Evolutionary conservation across 305 asterid species (phyloP).

Genomic region (Vinca major): DNA sequence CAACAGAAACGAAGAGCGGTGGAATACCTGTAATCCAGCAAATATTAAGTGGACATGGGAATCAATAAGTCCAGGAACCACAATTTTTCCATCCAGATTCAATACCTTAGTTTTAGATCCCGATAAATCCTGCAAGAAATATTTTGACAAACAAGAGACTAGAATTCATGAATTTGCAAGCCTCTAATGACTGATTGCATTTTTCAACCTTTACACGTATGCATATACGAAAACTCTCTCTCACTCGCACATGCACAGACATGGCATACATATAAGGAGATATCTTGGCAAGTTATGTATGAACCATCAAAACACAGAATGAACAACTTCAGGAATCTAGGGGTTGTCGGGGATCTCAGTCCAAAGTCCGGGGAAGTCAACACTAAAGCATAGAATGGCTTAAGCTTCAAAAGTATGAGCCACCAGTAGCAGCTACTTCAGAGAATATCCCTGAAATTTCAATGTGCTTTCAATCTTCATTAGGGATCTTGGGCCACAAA

Average conservation of each 20-base stretch:
- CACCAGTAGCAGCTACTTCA: background rate
- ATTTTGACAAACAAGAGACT: constrained; percentile 5
- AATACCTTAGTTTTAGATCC: constrained; percentile 39
- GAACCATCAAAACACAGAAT: too few species aligned
- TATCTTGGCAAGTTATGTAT: too few species aligned
- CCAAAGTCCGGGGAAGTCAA: too few species aligned
- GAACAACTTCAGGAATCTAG: too few species aligned
- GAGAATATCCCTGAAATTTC: background rate
- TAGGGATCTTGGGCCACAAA: background rate
- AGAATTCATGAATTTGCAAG: background rate
- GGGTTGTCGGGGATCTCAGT: too few species aligned
- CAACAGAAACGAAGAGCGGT: constrained; percentile 7
- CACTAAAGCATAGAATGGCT: too few species aligned
- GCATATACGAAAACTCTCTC: too few species aligned
- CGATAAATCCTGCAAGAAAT: constrained; percentile 49
- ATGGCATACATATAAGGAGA: too few species aligned
- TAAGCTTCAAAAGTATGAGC: background rate
- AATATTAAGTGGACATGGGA: constrained; percentile 79
- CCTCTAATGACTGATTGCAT: background rate
- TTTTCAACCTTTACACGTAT: too few species aligned
- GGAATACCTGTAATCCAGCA: constrained; percentile 83
- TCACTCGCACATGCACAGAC: too few species aligned
- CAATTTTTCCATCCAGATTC: constrained; percentile 56
- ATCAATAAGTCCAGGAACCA: constrained; percentile 93
- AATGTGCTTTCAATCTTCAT: background rate